These are phyloP conservation scores for Verticillium longisporum DNA, from an alignment of 2,329 filamentous ascomycete genomes.

Conservation along the genomic window DNA sequence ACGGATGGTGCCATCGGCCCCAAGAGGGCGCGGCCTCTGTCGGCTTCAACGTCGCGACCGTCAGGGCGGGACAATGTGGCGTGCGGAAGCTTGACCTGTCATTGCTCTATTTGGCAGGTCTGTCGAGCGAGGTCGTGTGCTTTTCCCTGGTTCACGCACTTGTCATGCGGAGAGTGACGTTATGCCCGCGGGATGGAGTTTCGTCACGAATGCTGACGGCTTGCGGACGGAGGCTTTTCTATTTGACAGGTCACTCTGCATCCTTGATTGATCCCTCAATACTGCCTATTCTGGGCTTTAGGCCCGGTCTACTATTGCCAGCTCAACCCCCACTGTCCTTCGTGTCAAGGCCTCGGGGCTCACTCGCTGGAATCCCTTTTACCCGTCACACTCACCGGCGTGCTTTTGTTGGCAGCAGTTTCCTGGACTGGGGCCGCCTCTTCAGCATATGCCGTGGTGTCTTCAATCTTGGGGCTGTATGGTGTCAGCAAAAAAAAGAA, in stretches of 20 bases:
- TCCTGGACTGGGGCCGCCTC: not conserved
- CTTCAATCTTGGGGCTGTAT: not conserved
- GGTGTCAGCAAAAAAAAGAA: not conserved
- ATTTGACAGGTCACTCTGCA: not conserved
- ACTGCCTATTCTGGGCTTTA: not conserved
- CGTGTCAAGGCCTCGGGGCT: not conserved
- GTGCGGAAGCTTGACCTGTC: not conserved
- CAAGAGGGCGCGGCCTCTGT: not conserved
- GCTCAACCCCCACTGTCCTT: not conserved
- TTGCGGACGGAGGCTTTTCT: not conserved
- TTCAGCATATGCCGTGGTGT: not conserved
- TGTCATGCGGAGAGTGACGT: not conserved
- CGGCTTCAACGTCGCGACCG: not conserved
- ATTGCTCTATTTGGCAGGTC: not conserved
- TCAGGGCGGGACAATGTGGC: not conserved
- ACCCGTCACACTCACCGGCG: not conserved
- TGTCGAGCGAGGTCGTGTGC: not conserved
- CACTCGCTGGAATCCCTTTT: not conserved
- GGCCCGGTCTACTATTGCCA: not conserved
- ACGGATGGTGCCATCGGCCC: constrained; percentile 7
- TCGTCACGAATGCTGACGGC: not conserved
- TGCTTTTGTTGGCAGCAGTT: not conserved
- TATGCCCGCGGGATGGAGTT: not conserved
- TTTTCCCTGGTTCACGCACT: not conserved
- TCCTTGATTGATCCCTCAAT: not conserved